A percentile compares a stretch with the other conserved stretches of the same genome.
phyloP scores from a whole-genome alignment of 1,284 basidiomycete species.

The Ceratorhiza oryzae-sativae region DNA sequence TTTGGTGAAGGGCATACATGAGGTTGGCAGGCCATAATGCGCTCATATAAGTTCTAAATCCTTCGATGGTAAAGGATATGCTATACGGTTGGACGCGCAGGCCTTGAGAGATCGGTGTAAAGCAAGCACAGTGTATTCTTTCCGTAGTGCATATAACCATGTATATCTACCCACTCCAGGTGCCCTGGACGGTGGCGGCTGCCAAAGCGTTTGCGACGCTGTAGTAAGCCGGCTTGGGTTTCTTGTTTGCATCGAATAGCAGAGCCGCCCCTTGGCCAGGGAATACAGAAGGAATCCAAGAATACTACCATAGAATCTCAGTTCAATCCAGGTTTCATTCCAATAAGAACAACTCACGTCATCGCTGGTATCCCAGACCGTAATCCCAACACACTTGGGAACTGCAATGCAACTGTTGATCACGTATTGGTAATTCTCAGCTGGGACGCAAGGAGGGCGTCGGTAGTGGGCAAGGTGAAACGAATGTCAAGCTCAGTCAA shows the following conservation, averaged over 20 bases:
- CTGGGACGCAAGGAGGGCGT: constrained; percentile 58
- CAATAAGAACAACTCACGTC: constrained; percentile 20
- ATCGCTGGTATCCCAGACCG: constrained; percentile 37
- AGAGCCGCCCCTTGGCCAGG: constrained; percentile 47
- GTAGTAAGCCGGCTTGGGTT: constrained; percentile 47
- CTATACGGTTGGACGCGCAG: too few species aligned
- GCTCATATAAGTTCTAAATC: too few species aligned
- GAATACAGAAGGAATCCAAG: constrained; percentile 49
- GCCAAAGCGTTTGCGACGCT: constrained; percentile 43
- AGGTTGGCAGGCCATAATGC: too few species aligned
- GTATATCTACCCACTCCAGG: not conserved
- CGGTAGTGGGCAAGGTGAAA: constrained; percentile 59
- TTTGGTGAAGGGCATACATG: too few species aligned
- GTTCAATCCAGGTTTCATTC: not conserved
- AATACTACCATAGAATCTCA: constrained; percentile 37
- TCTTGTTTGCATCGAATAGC: constrained; percentile 46
- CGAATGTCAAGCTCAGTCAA: constrained; percentile 47
- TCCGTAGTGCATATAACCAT: not conserved
- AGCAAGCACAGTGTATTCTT: not conserved
- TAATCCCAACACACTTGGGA: constrained; percentile 33
- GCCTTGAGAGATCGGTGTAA: too few species aligned
- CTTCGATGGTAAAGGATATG: too few species aligned
- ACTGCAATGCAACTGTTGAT: constrained; percentile 55
- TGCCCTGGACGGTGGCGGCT: constrained; percentile 32
- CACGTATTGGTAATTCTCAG: constrained; percentile 57